These are phyloP conservation scores for Avena sativa DNA, from an alignment of 176 grass and related monocot genomes.

Conservation along the genomic window DNA sequence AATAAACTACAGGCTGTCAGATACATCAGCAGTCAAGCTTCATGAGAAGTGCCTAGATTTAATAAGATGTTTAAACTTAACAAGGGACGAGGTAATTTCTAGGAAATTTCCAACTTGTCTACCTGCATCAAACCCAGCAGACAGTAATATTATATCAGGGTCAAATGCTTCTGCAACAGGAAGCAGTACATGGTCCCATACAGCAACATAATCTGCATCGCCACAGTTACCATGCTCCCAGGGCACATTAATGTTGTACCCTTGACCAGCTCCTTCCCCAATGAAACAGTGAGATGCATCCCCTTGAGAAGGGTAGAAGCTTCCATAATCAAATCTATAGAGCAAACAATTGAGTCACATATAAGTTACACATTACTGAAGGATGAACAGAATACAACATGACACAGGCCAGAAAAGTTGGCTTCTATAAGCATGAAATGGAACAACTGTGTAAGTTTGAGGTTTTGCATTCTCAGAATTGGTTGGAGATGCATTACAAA, in stretches of 20 bases:
- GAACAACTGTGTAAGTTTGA: slow-evolving; percentile 28
- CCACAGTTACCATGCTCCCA: slow-evolving; percentile 92
- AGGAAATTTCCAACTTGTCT: slow-evolving; percentile 22
- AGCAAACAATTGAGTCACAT: slow-evolving; percentile 34
- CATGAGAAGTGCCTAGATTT: slow-evolving; percentile 37
- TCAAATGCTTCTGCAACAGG: slow-evolving; percentile 72
- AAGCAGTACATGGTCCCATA: slow-evolving; percentile 87
- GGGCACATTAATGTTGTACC: slow-evolving; percentile 98
- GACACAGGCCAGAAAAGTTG: background rate
- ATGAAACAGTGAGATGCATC: slow-evolving; percentile 88
- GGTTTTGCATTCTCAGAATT: slow-evolving; percentile 3
- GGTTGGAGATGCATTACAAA: background rate
- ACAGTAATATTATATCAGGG: slow-evolving; percentile 88
- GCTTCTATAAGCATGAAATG: slow-evolving; percentile 34
- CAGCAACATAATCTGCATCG: slow-evolving; percentile 91
- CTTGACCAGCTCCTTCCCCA: slow-evolving; percentile 84
- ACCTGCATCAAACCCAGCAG: slow-evolving; percentile 99
- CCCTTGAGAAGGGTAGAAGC: slow-evolving; percentile 75
- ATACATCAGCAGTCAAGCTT: slow-evolving; percentile 26
- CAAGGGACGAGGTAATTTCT: slow-evolving; percentile 1
- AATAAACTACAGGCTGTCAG: slow-evolving; percentile 27
- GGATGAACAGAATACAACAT: slow-evolving; percentile 31
- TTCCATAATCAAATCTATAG: slow-evolving; percentile 88
- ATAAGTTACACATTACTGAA: slow-evolving; percentile 21
- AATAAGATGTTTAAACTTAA: background rate